phyloP scores from a whole-genome alignment of 805 yeast species.

The Ogataea neopini region DNA sequence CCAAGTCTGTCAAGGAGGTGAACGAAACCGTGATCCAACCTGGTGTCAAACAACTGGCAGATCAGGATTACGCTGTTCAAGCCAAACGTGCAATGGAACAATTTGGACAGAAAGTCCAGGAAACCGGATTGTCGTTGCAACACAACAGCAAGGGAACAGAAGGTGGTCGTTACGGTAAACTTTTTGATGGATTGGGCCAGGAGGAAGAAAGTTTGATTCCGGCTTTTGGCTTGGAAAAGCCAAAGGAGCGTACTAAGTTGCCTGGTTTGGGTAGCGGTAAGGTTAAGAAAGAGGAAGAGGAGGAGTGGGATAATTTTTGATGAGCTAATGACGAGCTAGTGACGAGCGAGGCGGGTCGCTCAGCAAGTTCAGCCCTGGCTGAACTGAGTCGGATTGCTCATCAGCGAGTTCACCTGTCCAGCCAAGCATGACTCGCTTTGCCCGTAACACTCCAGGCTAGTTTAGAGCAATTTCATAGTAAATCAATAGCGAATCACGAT shows the following conservation, averaged over 20 bases:
- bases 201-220: conserved; percentile 47
- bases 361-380: too few relatives aligned
- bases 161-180: conserved; percentile 45
- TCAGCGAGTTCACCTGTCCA: background rate
- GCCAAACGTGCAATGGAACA: conserved; percentile 94
- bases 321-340: background rate
- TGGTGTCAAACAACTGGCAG: conserved; percentile 76
- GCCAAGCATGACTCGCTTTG: too few relatives aligned
- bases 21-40: conserved; percentile 90
- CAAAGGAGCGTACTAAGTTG: conserved; percentile 58
- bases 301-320: conserved; percentile 66
- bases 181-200: conserved; percentile 57
- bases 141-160: conserved; percentile 42
- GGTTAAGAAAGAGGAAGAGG: conserved; percentile 27
- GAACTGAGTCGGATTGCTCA: background rate
- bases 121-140: conserved; percentile 76
- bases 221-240: conserved; percentile 66
- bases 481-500: too few relatives aligned
- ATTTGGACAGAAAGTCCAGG: conserved; percentile 92
- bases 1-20: conserved; percentile 81
- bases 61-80: conserved; percentile 75
- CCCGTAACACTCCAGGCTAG: too few relatives aligned
- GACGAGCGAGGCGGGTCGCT: conserved; percentile 1
- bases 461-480: too few relatives aligned
- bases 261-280: conserved; percentile 42